Evolutionary conservation across 2,329 filamentous ascomycete genomes (phyloP).

Genomic region (Furcasterigmium furcatum): DNA sequence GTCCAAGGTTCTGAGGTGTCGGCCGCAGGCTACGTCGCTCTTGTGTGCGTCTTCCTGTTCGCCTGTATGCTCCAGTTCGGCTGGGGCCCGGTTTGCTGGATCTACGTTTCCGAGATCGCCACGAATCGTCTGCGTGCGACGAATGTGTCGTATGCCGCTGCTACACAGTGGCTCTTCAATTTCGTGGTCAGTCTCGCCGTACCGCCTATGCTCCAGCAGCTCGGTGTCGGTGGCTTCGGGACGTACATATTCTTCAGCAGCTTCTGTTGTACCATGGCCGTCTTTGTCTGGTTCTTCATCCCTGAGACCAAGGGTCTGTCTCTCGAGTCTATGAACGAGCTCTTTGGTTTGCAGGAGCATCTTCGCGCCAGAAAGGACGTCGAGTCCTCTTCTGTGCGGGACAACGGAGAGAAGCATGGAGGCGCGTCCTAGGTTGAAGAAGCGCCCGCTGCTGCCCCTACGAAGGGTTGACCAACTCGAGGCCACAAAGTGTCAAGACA

Average conservation of each 20-base stretch:
- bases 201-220: conserved; percentile 57
- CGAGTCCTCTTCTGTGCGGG: too few relatives aligned
- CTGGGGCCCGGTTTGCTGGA: conserved; percentile 39
- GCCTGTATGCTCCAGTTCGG: conserved; percentile 30
- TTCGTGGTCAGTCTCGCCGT: conserved; percentile 62
- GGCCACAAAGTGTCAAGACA: too few relatives aligned
- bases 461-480: too few relatives aligned
- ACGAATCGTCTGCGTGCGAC: conserved; percentile 40
- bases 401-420: too few relatives aligned
- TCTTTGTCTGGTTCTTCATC: conserved; percentile 33
- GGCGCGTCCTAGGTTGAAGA: too few relatives aligned
- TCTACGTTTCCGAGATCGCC: conserved; percentile 45
- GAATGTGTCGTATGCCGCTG: conserved; percentile 59
- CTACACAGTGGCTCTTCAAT: conserved; percentile 64
- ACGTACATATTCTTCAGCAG: conserved; percentile 33
- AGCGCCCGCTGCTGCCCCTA: too few relatives aligned
- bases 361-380: too few relatives aligned
- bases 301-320: conserved; percentile 46
- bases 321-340: conserved; percentile 9
- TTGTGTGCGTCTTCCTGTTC: conserved; percentile 67
- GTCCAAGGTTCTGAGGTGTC: conserved; percentile 24
- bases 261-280: conserved; percentile 30
- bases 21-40: conserved; percentile 55
- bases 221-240: conserved; percentile 38
- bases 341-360: conserved; percentile 9